Percentiles rank a stretch among this genome's conserved stretches.
Conservation (phyloP, 1,139 yeast genomes). For the Debaryomyces fabryi region DNA sequence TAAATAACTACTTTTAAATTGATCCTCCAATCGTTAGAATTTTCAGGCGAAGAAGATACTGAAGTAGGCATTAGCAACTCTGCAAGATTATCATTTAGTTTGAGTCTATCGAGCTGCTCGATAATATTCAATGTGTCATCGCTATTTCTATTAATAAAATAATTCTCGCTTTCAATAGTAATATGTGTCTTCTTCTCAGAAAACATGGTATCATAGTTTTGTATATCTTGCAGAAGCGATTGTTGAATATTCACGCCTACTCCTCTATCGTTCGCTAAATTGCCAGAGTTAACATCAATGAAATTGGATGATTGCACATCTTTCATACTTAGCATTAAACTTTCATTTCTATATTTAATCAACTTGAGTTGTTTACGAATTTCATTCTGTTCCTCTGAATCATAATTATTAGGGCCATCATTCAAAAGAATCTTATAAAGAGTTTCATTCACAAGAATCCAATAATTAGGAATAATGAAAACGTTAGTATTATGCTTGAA, state of each 20-base stretch:
- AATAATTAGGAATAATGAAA: slow-evolving; percentile 74
- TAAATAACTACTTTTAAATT: slow-evolving; percentile 41
- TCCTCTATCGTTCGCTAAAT: slow-evolving; percentile 9
- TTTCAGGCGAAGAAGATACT: slow-evolving; percentile 5
- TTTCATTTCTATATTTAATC: slow-evolving; percentile 69
- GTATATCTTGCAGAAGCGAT: not conserved
- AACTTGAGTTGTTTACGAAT: slow-evolving; percentile 57
- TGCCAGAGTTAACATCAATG: slow-evolving; percentile 13
- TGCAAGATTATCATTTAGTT: slow-evolving; percentile 35
- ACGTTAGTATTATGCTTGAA: slow-evolving; percentile 66
- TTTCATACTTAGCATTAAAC: slow-evolving; percentile 58
- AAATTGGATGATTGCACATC: slow-evolving; percentile 11
- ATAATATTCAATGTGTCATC: slow-evolving; percentile 39
- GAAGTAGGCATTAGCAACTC: slow-evolving; percentile 30
- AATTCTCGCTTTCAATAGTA: not conserved
- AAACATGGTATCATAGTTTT: not conserved
- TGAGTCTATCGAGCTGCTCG: slow-evolving; percentile 36
- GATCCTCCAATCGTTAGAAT: slow-evolving; percentile 39
- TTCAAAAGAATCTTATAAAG: slow-evolving; percentile 42
- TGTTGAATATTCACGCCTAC: not conserved
- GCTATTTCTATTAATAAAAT: slow-evolving; percentile 29
- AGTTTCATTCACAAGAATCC: slow-evolving; percentile 61
- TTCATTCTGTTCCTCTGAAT: slow-evolving; percentile 31
- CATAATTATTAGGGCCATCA: slow-evolving; percentile 33
- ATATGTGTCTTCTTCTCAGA: not conserved